Conservation (phyloP, 2,329 filamentous ascomycete species). For the Talaromyces rugulosus region DNA sequence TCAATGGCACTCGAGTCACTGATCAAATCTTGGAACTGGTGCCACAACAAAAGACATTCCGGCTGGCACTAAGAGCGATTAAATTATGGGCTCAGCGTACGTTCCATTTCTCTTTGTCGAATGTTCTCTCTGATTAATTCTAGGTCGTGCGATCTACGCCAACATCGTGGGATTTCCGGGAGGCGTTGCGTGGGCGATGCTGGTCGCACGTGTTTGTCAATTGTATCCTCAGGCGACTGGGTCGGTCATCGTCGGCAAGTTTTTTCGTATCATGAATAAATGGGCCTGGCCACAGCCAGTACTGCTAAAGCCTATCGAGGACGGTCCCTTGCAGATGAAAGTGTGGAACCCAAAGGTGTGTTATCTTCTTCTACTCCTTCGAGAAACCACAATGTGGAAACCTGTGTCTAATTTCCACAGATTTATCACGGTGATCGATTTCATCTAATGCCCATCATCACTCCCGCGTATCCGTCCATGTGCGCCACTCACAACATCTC, state of each 20-base stretch:
- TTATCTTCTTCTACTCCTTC: background rate
- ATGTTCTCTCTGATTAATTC: constrained; percentile 12
- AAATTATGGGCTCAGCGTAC: constrained; percentile 88
- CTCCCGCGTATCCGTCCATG: constrained; percentile 95
- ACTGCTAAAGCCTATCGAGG: constrained; percentile 80
- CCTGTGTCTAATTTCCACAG: constrained; percentile 31
- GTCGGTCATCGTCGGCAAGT: constrained; percentile 84
- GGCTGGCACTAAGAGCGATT: constrained; percentile 81
- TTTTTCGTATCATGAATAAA: constrained; percentile 84
- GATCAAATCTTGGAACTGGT: constrained; percentile 87
- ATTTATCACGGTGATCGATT: constrained; percentile 75
- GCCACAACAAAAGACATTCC: constrained; percentile 84
- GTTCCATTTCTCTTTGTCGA: constrained; percentile 15
- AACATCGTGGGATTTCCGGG: constrained; percentile 96
- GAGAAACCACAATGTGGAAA: background rate
- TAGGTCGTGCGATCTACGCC: constrained; percentile 80
- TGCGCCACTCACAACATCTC: constrained; percentile 95
- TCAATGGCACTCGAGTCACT: constrained; percentile 92
- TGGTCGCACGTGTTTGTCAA: constrained; percentile 92
- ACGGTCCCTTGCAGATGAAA: constrained; percentile 72
- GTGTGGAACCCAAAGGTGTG: constrained; percentile 90
- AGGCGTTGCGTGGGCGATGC: constrained; percentile 96
- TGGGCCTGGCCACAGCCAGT: constrained; percentile 97
- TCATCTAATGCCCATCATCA: constrained; percentile 97
- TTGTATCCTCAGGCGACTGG: constrained; percentile 90